Percentiles rank a stretch among this genome's conserved stretches.
These are phyloP conservation scores for Lasiosphaeriaceae sp. DNA, from an alignment of 495 filamentous ascomycete genomes.

Conservation along the genomic window DNA sequence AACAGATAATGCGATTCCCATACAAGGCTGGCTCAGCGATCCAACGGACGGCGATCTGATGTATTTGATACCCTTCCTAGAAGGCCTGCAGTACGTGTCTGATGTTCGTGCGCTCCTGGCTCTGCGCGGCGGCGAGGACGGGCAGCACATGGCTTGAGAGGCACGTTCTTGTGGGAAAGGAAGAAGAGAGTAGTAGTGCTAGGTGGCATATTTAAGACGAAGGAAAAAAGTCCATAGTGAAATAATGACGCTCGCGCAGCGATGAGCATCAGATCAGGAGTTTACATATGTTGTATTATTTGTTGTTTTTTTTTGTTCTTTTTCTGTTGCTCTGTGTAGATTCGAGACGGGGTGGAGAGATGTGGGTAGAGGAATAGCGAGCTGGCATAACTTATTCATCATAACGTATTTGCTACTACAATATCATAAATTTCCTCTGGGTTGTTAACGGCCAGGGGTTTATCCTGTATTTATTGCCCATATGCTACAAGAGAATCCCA, in stretches of 20 bases:
- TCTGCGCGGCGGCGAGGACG: slow-evolving; percentile 77
- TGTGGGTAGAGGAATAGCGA: neutral
- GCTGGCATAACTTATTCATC: neutral
- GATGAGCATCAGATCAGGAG: slow-evolving; percentile 2
- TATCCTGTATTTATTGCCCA: too few species aligned
- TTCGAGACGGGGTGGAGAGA: neutral
- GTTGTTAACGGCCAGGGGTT: neutral
- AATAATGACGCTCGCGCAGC: neutral
- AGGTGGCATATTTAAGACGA: neutral
- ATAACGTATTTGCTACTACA: too few species aligned
- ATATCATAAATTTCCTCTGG: neutral
- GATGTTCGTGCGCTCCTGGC: slow-evolving; percentile 89
- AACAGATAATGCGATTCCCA: slow-evolving; percentile 88
- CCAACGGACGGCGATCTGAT: slow-evolving; percentile 87
- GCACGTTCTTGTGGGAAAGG: neutral
- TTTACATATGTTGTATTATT: neutral
- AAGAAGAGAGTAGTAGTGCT: neutral
- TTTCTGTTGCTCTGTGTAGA: neutral
- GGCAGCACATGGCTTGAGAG: slow-evolving; percentile 44
- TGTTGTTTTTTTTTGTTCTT: neutral
- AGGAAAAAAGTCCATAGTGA: slow-evolving; percentile 1
- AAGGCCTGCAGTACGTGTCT: slow-evolving; percentile 91
- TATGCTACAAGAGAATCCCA: too few species aligned
- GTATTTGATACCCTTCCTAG: slow-evolving; percentile 88
- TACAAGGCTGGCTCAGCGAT: slow-evolving; percentile 90